Percentiles rank a stretch among this genome's conserved stretches.
Evolutionary conservation across 2,329 filamentous ascomycete species (phyloP).

Genomic region (Diaporthe destruens): DNA sequence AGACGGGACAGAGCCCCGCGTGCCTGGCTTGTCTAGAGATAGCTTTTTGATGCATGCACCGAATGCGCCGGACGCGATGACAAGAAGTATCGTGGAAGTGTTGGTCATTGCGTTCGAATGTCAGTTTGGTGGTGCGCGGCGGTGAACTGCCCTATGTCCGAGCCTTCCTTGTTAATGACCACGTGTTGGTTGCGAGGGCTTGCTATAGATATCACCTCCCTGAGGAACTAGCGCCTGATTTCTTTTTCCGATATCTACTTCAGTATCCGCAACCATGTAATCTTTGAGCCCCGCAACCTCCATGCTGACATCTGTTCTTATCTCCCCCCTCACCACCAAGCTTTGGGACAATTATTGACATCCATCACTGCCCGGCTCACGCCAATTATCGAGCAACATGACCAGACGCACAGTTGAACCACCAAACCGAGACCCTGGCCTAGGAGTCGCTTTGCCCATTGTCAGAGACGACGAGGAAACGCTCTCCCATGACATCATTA

Average conservation of each 20-base stretch:
- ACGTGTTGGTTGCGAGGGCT: background rate
- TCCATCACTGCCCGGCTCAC: background rate
- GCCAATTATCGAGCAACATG: background rate
- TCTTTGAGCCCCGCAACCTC: background rate
- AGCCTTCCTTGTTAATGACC: no score
- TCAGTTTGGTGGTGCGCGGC: no score
- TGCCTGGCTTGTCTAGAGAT: no score
- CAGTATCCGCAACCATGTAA: background rate
- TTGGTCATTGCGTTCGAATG: no score
- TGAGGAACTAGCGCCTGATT: slow-evolving; percentile 7
- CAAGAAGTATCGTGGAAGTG: no score
- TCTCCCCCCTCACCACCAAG: background rate
- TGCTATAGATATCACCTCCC: background rate
- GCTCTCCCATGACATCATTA: background rate
- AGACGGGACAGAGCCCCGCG: no score
- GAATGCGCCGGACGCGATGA: no score
- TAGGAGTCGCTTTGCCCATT: background rate
- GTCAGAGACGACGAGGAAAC: background rate
- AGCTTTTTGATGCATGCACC: no score
- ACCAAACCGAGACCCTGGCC: background rate
- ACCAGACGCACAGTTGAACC: slow-evolving; percentile 1
- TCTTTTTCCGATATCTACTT: background rate
- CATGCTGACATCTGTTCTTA: background rate
- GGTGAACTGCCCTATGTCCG: no score
- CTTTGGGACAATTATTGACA: background rate